Percentiles rank a stretch among this genome's conserved stretches.
Conservation (phyloP, 306 rosid genomes). For the Albizia julibrissin region DNA sequence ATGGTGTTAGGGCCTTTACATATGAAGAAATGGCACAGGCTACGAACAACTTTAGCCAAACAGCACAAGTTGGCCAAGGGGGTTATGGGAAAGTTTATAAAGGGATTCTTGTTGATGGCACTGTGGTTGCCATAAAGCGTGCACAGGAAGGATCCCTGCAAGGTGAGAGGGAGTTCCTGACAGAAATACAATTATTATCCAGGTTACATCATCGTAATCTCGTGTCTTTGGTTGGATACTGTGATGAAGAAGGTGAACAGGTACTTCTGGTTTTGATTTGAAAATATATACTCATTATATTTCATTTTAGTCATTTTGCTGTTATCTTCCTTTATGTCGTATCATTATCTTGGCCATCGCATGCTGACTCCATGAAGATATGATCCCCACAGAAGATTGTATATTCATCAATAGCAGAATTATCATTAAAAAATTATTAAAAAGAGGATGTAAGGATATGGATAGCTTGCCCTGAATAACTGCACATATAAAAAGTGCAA, state of each 20-base stretch:
- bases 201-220: conserved; percentile 85
- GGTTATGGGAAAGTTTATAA: conserved; percentile 86
- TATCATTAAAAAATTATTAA: neutral
- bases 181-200: conserved; percentile 75
- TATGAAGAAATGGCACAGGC: conserved; percentile 64
- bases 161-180: conserved; percentile 84
- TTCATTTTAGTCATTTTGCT: neutral
- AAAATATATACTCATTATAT: neutral
- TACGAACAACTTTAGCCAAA: conserved; percentile 53
- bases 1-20: conserved; percentile 60
- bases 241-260: conserved; percentile 82
- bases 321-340: neutral
- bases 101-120: conserved; percentile 65
- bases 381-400: neutral
- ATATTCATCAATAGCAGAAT: conserved; percentile 6
- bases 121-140: conserved; percentile 76
- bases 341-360: neutral
- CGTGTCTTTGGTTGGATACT: conserved; percentile 74
- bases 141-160: conserved; percentile 79
- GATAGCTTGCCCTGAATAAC: conserved; percentile 8
- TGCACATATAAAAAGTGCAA: neutral
- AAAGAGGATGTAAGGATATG: neutral
- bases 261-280: conserved; percentile 37
- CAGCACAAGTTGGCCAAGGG: conserved; percentile 71
- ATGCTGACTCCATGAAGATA: neutral